Percentiles rank a stretch among this genome's conserved stretches.
Evolutionary conservation across 306 rosid species (phyloP).

Genomic region (Fragaria ananassa): DNA sequence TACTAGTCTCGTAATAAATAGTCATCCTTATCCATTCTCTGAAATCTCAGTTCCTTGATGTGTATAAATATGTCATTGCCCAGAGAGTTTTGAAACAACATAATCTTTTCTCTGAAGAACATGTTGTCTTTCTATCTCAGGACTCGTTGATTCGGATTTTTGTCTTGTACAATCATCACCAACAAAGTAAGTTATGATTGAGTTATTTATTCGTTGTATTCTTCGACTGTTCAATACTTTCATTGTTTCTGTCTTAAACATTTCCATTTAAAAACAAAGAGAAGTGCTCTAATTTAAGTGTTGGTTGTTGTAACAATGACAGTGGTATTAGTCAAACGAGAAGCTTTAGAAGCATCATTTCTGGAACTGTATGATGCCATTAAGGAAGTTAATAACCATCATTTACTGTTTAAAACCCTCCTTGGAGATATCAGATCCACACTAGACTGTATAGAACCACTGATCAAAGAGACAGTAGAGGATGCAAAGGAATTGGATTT

Average conservation of each 20-base stretch:
- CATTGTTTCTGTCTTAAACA: not conserved
- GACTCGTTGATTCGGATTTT: not conserved
- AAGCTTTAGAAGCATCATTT: conserved; percentile 2
- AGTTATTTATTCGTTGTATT: not conserved
- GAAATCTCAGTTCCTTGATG: not conserved
- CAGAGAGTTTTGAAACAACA: not conserved
- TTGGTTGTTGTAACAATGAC: not conserved
- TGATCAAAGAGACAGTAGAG: not conserved
- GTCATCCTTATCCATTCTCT: not conserved
- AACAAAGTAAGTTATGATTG: not conserved
- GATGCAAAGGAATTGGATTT: not conserved
- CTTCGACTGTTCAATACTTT: not conserved
- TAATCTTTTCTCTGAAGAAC: not conserved
- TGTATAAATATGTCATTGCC: not conserved
- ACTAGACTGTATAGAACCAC: not conserved
- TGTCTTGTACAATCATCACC: not conserved
- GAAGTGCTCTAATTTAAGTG: not conserved
- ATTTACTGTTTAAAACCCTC: not conserved
- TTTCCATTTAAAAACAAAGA: not conserved
- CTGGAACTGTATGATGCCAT: not conserved
- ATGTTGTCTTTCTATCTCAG: not conserved
- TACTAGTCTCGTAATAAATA: not conserved
- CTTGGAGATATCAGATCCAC: not conserved
- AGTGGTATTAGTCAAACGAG: not conserved
- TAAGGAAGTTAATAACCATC: not conserved